phyloP scores from a whole-genome alignment of 352 stramenopile genomes.

The Elongisporangium anandrum region DNA sequence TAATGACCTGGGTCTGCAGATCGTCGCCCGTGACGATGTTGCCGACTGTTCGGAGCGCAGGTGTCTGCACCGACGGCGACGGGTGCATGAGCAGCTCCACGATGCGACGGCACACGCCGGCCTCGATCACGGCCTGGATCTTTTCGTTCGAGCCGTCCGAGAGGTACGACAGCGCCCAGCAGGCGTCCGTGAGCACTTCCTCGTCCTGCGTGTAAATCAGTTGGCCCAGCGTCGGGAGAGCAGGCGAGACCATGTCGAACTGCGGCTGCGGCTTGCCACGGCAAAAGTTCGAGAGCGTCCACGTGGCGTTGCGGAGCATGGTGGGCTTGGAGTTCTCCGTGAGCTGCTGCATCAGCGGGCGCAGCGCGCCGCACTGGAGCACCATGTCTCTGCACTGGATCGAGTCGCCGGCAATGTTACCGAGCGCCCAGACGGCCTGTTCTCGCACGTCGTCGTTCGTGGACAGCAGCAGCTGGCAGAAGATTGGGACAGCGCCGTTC shows the following conservation, averaged over 20 bases:
- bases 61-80: slow-evolving; percentile 80
- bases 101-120: slow-evolving; percentile 94
- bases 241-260: slow-evolving; percentile 85
- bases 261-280: slow-evolving; percentile 79
- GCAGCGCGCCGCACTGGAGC: slow-evolving; percentile 90
- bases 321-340: slow-evolving; percentile 94
- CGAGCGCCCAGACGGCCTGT: slow-evolving; percentile 96
- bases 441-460: slow-evolving; percentile 97
- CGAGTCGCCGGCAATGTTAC: slow-evolving; percentile 99
- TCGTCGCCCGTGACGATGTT: slow-evolving; percentile 99
- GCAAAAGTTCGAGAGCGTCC: slow-evolving; percentile 99
- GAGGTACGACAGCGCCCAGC: slow-evolving; percentile 98
- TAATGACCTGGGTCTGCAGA: slow-evolving; percentile 98
- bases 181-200: slow-evolving; percentile 99
- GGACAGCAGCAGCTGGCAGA: slow-evolving; percentile 94
- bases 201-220: slow-evolving; percentile 98
- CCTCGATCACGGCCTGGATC: slow-evolving; percentile 98
- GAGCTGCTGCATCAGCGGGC: slow-evolving; percentile 93
- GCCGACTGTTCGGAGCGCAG: slow-evolving; percentile 86
- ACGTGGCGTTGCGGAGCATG: slow-evolving; percentile 99
- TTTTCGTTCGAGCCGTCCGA: slow-evolving; percentile 98
- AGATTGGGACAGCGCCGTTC: slow-evolving; percentile 95
- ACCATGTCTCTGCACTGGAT: slow-evolving; percentile 96
- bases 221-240: slow-evolving; percentile 94
- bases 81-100: slow-evolving; percentile 93